These are phyloP conservation scores for Kurtzmaniella quercitrusa DNA, from an alignment of 1,139 yeast species.

Conservation along the genomic window DNA sequence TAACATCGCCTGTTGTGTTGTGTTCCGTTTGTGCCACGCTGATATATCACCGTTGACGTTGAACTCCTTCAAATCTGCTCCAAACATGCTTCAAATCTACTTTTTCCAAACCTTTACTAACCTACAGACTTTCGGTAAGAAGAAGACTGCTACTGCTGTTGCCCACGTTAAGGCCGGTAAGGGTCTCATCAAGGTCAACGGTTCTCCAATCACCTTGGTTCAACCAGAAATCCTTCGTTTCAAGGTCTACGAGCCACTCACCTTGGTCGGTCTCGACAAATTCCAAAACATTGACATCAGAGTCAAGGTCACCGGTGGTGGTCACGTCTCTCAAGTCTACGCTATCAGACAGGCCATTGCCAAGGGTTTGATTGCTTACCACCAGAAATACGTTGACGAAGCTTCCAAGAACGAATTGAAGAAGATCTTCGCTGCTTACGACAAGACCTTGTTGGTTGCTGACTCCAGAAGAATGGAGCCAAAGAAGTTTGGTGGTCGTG, in stretches of 20 bases:
- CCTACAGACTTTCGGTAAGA: constrained; percentile 95
- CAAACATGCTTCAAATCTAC: too few relatives aligned
- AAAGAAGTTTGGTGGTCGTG: constrained; percentile 99
- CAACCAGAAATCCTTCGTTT: constrained; percentile 98
- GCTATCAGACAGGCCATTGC: constrained; percentile 99
- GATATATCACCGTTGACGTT: too few relatives aligned
- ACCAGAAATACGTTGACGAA: constrained; percentile 98
- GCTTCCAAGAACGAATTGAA: constrained; percentile 99
- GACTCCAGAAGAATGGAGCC: constrained; percentile 99
- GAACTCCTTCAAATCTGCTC: too few relatives aligned
- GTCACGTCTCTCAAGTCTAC: constrained; percentile 99
- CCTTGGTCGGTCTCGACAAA: constrained; percentile 98
- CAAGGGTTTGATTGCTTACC: constrained; percentile 99
- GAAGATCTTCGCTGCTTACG: constrained; percentile 96
- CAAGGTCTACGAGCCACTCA: constrained; percentile 99
- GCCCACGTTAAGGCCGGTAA: constrained; percentile 99
- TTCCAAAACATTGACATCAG: constrained; percentile 98
- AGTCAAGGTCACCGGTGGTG: constrained; percentile 99
- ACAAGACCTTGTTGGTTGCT: constrained; percentile 99
- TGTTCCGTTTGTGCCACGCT: too few relatives aligned
- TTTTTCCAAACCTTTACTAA: constrained; percentile 27
- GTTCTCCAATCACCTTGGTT: constrained; percentile 98
- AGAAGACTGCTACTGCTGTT: constrained; percentile 99
- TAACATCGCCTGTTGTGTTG: too few relatives aligned
- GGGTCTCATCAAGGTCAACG: constrained; percentile 99